Base-by-base conservation (phyloP, 495 filamentous ascomycete species). In the Aspergillus haitiensis region DNA sequence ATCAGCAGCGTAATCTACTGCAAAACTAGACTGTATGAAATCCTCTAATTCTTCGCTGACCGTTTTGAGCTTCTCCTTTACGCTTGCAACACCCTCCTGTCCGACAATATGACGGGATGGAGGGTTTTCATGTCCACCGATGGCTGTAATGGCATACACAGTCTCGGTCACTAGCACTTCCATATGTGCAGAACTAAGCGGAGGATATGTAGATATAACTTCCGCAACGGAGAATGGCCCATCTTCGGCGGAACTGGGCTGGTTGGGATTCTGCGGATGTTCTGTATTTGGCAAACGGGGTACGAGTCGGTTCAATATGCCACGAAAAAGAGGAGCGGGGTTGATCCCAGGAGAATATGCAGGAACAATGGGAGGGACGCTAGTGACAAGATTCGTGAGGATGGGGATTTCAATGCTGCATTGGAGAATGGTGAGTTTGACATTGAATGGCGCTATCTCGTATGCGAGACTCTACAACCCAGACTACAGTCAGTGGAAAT, bases 21-120 rank as follows among this genome's bases (percentile, higher is more conserved):
- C 88, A 61, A 88, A 81, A 61, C 92, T 97, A 21, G 90, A 88
- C 64, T 94, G 90, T 34, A 97, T 87, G 75, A 97, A 98, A 58
- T 97, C 94, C 70, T 98, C 94, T 40, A 98, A 67, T 74, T 98
- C 94, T 69, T 98, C 93, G 54, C 91, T 95, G 2, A 97, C 88
- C 18, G 92, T 97, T 79, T 95, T 97, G 54, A 98, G 75, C 75
- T 97, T 97, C 78, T 98, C 94, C 64, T 95, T 96, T 16, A 98
- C 92, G 33, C 86, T 88, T 6, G 87, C 84, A 35, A 93, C 88
- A 9, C 91, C 92, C 70, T 98, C 94, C 65, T 89, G 88, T 2
- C 94, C 93, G 0, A 98, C 92, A 60, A 97, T 96, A 69, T 97
- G 93, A 34, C 94, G 79, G 4, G 93, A 92, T 0, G 94, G 94